Evolutionary conservation across 768 basidiomycete genomes (phyloP).

Genomic region (Suillus ampliporus): DNA sequence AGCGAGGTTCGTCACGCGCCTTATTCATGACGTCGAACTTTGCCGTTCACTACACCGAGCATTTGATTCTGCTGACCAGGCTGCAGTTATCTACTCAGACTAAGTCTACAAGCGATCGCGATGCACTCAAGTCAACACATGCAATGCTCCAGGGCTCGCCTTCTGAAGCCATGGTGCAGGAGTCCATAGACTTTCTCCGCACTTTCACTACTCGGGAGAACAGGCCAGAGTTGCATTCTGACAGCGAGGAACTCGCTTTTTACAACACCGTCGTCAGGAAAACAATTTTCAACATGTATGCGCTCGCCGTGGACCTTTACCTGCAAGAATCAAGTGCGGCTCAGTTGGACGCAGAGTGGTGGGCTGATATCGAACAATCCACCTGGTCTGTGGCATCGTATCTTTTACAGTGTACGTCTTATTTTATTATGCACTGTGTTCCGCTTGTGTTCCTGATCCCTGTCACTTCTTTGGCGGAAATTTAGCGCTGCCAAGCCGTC

Average conservation of each 20-base stretch:
- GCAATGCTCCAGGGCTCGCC: conserved; percentile 28
- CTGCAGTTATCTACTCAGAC: conserved; percentile 13
- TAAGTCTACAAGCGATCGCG: conserved; percentile 16
- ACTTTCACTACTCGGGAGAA: conserved; percentile 5
- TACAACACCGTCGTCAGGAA: conserved; percentile 50
- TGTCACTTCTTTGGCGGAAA: not conserved
- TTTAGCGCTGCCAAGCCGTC: conserved; percentile 34
- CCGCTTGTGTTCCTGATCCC: conserved; percentile 6
- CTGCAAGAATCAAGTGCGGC: conserved; percentile 70
- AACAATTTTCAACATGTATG: conserved; percentile 63
- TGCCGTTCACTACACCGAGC: conserved; percentile 34
- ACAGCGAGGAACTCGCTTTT: conserved; percentile 14
- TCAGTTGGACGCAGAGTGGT: conserved; percentile 85
- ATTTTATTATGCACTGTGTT: not conserved
- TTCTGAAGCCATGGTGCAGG: conserved; percentile 20
- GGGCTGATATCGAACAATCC: conserved; percentile 75
- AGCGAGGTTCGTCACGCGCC: not conserved
- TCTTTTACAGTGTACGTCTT: conserved; percentile 76
- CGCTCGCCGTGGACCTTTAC: conserved; percentile 66
- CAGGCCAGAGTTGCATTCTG: not conserved
- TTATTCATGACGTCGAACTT: conserved; percentile 23
- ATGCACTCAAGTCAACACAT: conserved; percentile 22
- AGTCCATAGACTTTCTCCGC: conserved; percentile 24
- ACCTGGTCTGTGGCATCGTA: conserved; percentile 60
- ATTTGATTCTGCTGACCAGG: conserved; percentile 26